Evolutionary conservation across 2,329 filamentous ascomycete genomes (phyloP).

Genomic region (Apiospora rasikravindrae): DNA sequence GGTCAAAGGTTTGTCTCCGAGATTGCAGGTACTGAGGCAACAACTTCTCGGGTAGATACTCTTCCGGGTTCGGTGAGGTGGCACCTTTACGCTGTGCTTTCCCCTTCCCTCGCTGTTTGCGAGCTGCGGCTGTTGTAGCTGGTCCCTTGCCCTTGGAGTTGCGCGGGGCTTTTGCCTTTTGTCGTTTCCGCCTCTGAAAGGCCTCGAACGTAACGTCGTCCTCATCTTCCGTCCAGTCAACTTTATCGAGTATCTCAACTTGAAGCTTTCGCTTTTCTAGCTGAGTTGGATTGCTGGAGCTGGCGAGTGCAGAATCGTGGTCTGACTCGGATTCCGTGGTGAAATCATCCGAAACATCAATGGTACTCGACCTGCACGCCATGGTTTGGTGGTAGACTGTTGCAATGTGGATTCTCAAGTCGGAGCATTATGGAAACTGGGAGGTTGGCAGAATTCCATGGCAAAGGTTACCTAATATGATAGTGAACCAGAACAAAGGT

Average conservation of each 20-base stretch:
- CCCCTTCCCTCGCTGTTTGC: constrained; percentile 22
- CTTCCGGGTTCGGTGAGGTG: constrained; percentile 43
- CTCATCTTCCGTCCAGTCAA: constrained; percentile 39
- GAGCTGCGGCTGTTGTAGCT: constrained; percentile 25
- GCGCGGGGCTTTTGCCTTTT: constrained; percentile 19
- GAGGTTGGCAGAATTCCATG: background rate
- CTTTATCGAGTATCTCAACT: background rate
- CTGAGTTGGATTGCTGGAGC: background rate
- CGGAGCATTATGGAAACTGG: background rate
- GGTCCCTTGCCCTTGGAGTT: constrained; percentile 29
- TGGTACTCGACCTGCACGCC: background rate
- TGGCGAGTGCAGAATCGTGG: background rate
- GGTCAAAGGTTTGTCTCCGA: constrained; percentile 72
- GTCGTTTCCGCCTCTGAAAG: constrained; percentile 33
- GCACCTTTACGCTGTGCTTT: constrained; percentile 33
- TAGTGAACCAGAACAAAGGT: background rate
- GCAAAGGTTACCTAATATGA: too few species aligned
- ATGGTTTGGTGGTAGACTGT: background rate
- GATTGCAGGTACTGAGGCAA: constrained; percentile 76
- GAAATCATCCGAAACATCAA: constrained; percentile 20
- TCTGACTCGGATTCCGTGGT: background rate
- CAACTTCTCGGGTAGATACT: constrained; percentile 54
- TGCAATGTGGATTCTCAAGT: background rate
- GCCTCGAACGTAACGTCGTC: constrained; percentile 21
- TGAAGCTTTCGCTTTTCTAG: constrained; percentile 4